Evolutionary conservation across 345 rosid genomes (phyloP).

Genomic region (Passiflora organensis): DNA sequence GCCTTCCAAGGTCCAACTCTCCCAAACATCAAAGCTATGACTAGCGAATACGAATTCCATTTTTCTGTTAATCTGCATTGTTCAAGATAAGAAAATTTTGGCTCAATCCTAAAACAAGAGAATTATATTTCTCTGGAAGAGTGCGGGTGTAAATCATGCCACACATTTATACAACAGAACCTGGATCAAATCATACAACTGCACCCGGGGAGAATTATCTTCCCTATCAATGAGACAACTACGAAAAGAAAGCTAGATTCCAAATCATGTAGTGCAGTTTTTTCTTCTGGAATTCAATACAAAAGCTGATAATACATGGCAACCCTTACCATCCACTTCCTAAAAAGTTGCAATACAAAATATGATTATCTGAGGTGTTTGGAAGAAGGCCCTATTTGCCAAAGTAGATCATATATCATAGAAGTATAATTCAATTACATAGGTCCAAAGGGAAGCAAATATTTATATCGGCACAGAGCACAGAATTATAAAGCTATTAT

Average conservation of each 20-base stretch:
- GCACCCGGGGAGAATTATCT: not conserved
- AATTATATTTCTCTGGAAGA: too few relatives aligned
- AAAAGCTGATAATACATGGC: not conserved
- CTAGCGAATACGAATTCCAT: conserved; percentile 97
- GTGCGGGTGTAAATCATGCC: conserved; percentile 2
- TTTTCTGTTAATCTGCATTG: conserved; percentile 80
- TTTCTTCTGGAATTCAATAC: not conserved
- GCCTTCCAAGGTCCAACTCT: conserved; percentile 95
- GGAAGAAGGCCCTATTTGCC: not conserved
- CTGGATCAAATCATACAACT: not conserved
- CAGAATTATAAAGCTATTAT: too few relatives aligned
- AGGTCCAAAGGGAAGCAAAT: too few relatives aligned
- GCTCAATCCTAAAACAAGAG: not conserved
- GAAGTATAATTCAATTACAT: too few relatives aligned
- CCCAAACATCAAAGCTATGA: conserved; percentile 99
- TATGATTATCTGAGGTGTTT: not conserved
- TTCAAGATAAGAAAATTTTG: conserved; percentile 7
- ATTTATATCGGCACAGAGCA: too few relatives aligned
- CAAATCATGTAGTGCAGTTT: too few relatives aligned
- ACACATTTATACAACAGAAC: not conserved
- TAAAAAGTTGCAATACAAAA: not conserved
- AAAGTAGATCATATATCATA: too few relatives aligned
- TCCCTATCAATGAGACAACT: too few relatives aligned
- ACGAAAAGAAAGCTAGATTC: too few relatives aligned
- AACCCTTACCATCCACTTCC: not conserved